These are phyloP conservation scores for Pseudogymnoascus sp. DNA, from an alignment of 2,329 filamentous ascomycete species.

Conservation along the genomic window DNA sequence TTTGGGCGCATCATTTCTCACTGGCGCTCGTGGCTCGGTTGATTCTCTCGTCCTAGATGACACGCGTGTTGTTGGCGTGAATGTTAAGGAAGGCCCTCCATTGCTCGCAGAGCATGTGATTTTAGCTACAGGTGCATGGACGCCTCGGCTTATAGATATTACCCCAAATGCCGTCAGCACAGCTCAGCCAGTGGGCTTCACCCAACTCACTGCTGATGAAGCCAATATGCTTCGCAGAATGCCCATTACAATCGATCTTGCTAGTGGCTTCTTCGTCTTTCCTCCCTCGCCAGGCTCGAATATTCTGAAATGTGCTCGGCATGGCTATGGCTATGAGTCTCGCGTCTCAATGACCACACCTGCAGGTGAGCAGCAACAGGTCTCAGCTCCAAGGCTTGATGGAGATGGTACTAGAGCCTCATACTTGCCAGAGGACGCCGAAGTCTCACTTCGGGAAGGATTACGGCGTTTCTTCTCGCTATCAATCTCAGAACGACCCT, in stretches of 20 bases:
- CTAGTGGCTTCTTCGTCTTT: slow-evolving; percentile 62
- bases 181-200: slow-evolving; percentile 58
- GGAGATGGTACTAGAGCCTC: background rate
- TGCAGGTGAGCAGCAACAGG: background rate
- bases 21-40: slow-evolving; percentile 20
- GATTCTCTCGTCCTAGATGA: slow-evolving; percentile 7
- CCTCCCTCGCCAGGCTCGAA: slow-evolving; percentile 46
- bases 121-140: slow-evolving; percentile 8
- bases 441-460: slow-evolving; percentile 42
- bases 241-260: slow-evolving; percentile 64
- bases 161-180: slow-evolving; percentile 51
- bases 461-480: slow-evolving; percentile 27
- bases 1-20: slow-evolving; percentile 37
- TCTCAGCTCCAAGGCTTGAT: background rate
- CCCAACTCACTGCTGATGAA: slow-evolving; percentile 55
- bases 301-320: slow-evolving; percentile 51
- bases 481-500: slow-evolving; percentile 39
- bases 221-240: slow-evolving; percentile 52
- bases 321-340: slow-evolving; percentile 50
- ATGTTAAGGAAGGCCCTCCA: slow-evolving; percentile 34
- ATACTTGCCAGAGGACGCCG: slow-evolving; percentile 40
- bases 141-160: slow-evolving; percentile 25
- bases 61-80: slow-evolving; percentile 15
- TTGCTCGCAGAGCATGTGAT: background rate
- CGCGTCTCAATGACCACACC: slow-evolving; percentile 25